phyloP scores from a whole-genome alignment of 140 eudicot genomes.

The Anethum foeniculum region DNA sequence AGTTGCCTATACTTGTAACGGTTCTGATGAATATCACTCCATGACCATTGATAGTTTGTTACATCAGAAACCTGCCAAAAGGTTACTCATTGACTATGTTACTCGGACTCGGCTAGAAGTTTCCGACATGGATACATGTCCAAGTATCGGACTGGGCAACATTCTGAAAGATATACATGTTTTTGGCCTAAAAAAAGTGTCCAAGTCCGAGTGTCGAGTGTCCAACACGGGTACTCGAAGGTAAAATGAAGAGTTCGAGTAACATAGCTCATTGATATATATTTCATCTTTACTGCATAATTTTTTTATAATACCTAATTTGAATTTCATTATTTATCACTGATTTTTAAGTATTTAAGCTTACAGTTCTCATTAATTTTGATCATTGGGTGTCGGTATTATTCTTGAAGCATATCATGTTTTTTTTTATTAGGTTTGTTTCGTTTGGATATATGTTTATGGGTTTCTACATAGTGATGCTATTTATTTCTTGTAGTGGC shows the following conservation, averaged over 20 bases:
- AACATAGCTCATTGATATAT: too few species aligned
- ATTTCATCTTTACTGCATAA: not conserved
- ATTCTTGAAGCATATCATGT: not conserved
- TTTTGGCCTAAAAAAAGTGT: too few species aligned
- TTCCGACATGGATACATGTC: too few species aligned
- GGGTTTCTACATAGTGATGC: constrained; percentile 8
- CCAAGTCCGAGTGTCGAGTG: too few species aligned
- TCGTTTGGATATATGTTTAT: not conserved
- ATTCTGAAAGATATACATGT: too few species aligned
- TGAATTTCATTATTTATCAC: not conserved
- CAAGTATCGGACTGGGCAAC: too few species aligned
- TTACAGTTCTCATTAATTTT: not conserved
- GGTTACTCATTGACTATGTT: not conserved
- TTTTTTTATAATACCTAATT: not conserved
- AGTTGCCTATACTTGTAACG: not conserved
- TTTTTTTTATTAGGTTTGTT: not conserved
- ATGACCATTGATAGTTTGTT: not conserved
- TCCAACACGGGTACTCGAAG: too few species aligned
- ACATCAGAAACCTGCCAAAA: not conserved
- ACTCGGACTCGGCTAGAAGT: too few species aligned
- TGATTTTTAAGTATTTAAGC: not conserved
- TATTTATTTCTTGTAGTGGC: constrained; percentile 66
- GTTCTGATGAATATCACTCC: not conserved
- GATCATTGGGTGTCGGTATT: not conserved
- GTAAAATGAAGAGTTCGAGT: too few species aligned